These are phyloP conservation scores for Rhizopogon salebrosus DNA, from an alignment of 768 basidiomycete genomes.

Conservation along the genomic window DNA sequence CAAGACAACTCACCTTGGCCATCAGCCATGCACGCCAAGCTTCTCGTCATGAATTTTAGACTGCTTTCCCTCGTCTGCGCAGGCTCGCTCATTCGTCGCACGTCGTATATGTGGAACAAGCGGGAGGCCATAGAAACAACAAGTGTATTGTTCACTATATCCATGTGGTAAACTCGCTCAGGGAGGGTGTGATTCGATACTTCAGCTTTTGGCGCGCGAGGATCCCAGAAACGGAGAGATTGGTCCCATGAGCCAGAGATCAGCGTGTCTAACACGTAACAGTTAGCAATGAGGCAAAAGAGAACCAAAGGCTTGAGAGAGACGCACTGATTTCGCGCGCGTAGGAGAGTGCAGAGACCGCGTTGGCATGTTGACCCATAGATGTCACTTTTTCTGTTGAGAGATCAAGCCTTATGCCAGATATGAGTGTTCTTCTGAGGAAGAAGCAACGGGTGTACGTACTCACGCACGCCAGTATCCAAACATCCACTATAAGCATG, in stretches of 20 bases:
- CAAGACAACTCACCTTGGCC: constrained; percentile 62
- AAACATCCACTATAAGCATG: constrained; percentile 84
- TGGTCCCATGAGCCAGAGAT: constrained; percentile 93
- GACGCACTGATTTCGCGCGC: constrained; percentile 58
- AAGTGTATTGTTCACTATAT: constrained; percentile 70
- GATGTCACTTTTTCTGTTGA: constrained; percentile 63
- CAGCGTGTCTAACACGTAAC: constrained; percentile 46
- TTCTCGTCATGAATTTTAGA: constrained; percentile 91
- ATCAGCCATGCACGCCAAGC: constrained; percentile 87
- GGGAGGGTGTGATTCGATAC: constrained; percentile 62
- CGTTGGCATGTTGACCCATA: constrained; percentile 77
- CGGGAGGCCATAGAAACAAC: constrained; percentile 93
- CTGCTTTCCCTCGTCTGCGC: constrained; percentile 86
- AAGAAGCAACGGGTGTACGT: constrained; percentile 21
- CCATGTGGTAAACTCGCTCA: constrained; percentile 82
- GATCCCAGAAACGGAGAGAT: constrained; percentile 85
- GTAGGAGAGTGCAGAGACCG: constrained; percentile 75
- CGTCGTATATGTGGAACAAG: constrained; percentile 84
- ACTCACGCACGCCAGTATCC: constrained; percentile 82
- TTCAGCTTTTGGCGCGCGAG: constrained; percentile 52
- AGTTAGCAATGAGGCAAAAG: not conserved
- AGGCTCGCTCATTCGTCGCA: constrained; percentile 71
- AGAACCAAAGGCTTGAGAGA: not conserved
- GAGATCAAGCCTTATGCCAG: constrained; percentile 64
- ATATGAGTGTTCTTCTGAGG: not conserved